Evolutionary conservation across 2,329 filamentous ascomycete genomes (phyloP).

Genomic region (Zasmidium cellare): DNA sequence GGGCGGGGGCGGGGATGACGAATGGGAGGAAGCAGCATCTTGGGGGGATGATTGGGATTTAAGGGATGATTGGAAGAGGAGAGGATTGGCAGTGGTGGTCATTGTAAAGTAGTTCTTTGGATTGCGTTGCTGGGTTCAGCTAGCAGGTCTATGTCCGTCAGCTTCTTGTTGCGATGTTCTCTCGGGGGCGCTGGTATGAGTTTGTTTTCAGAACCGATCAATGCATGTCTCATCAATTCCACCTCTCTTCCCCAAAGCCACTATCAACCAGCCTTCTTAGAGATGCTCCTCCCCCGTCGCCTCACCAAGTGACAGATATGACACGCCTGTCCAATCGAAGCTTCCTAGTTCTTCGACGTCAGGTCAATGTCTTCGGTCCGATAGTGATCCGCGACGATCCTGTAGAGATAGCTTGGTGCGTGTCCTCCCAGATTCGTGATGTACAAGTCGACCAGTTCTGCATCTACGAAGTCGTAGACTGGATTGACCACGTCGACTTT

Average conservation of each 20-base stretch:
- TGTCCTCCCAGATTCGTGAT: slow-evolving; percentile 80
- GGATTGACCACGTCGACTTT: slow-evolving; percentile 77
- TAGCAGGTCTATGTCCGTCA: not conserved
- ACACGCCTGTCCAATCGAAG: not conserved
- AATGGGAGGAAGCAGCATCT: no score
- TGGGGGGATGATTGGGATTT: no score
- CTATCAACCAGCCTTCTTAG: not conserved
- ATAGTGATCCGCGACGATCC: slow-evolving; percentile 74
- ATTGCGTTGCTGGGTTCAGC: no score
- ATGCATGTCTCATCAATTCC: not conserved
- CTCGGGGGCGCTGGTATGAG: not conserved
- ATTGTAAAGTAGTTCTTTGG: no score
- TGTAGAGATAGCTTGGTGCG: slow-evolving; percentile 70
- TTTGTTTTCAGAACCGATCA: not conserved
- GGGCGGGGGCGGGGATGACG: no score
- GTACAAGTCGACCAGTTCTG: slow-evolving; percentile 74
- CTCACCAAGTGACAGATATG: not conserved
- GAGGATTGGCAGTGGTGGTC: no score
- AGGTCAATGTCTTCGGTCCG: slow-evolving; percentile 68
- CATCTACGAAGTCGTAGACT: slow-evolving; percentile 77
- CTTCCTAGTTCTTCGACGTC: slow-evolving; percentile 11
- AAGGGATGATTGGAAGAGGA: no score
- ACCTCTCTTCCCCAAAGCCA: not conserved
- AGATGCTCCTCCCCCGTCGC: not conserved
- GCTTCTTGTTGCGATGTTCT: not conserved